These are phyloP conservation scores for Aspergillus nomiae DNA, from an alignment of 2,329 filamentous ascomycete species.

Conservation along the genomic window DNA sequence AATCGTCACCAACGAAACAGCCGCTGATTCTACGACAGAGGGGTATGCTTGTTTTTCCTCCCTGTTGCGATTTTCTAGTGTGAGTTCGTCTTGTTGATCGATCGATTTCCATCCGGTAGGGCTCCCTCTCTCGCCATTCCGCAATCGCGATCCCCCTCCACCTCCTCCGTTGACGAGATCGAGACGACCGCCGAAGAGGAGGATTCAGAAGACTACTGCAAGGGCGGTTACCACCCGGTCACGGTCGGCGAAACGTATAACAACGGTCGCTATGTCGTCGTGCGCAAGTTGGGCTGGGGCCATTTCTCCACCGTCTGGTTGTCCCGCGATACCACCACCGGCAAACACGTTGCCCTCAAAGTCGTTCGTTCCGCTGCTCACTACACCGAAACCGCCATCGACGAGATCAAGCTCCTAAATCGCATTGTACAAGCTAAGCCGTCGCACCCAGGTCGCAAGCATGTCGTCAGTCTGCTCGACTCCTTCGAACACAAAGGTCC, in stretches of 20 bases:
- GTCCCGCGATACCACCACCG: conserved; percentile 78
- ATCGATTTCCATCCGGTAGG: conserved; percentile 13
- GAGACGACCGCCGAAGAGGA: conserved; percentile 97
- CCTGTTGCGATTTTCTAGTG: conserved; percentile 5
- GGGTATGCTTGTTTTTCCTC: conserved; percentile 35
- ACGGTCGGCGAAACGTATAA: conserved; percentile 95
- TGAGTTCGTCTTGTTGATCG: conserved; percentile 5
- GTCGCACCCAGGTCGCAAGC: conserved; percentile 87
- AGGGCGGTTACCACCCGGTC: conserved; percentile 96
- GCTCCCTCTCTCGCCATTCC: conserved; percentile 51
- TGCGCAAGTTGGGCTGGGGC: conserved; percentile 96
- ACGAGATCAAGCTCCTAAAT: conserved; percentile 97
- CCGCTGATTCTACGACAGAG: conserved; percentile 45
- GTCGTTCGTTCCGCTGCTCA: conserved; percentile 96
- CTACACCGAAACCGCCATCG: conserved; percentile 97
- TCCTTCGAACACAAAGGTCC: conserved; percentile 98
- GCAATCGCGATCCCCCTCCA: conserved; percentile 73
- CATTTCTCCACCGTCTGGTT: conserved; percentile 98
- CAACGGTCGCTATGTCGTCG: conserved; percentile 92
- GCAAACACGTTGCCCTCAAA: conserved; percentile 96
- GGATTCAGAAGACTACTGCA: conserved; percentile 99
- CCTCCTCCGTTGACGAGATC: conserved; percentile 77
- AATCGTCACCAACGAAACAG: conserved; percentile 65
- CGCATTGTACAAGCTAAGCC: conserved; percentile 96
- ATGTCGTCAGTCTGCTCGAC: conserved; percentile 93